Conservation (phyloP, 208 protist species). For the Porcisia deanei region DNA sequence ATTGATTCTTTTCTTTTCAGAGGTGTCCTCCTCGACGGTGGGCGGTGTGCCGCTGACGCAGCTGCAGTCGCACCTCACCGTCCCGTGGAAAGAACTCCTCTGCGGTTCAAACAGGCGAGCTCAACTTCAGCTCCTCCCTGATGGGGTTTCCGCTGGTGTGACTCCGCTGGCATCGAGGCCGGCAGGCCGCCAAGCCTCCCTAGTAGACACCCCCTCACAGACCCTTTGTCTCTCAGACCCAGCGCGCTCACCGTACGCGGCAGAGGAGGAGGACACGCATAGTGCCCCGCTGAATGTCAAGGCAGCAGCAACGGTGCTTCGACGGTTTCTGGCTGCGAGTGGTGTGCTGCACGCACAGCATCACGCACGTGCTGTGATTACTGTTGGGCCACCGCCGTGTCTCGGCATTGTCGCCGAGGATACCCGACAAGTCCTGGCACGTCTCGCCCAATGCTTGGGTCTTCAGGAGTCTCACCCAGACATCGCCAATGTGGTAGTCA, state of each 20-base stretch:
- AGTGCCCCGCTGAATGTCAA: conserved; percentile 7
- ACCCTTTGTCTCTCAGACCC: background rate
- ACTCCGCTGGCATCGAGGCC: background rate
- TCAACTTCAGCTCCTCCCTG: conserved; percentile 30
- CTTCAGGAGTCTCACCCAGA: conserved; percentile 37
- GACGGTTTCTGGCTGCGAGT: conserved; percentile 27
- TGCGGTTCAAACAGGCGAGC: conserved; percentile 24
- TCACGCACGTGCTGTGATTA: background rate
- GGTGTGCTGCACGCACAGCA: conserved; percentile 14
- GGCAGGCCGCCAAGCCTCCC: background rate
- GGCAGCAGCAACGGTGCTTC: conserved; percentile 22
- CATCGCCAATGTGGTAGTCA: conserved; percentile 45
- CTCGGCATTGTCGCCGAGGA: conserved; percentile 20
- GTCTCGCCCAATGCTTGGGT: conserved; percentile 41
- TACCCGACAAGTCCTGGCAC: conserved; percentile 17
- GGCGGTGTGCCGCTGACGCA: conserved; percentile 28
- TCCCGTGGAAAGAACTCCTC: conserved; percentile 45
- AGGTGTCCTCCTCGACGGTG: conserved; percentile 30
- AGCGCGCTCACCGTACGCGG: conserved; percentile 18
- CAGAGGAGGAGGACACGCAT: conserved; percentile 15
- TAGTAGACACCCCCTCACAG: background rate
- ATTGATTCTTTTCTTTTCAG: conserved; percentile 60
- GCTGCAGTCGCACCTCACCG: conserved; percentile 23
- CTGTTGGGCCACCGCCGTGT: conserved; percentile 1
- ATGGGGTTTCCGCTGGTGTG: conserved; percentile 2